A percentile compares a stretch with the other conserved stretches of the same genome.
Evolutionary conservation across 352 stramenopile species (phyloP).

Genomic region (Saprolegnia diclina): DNA sequence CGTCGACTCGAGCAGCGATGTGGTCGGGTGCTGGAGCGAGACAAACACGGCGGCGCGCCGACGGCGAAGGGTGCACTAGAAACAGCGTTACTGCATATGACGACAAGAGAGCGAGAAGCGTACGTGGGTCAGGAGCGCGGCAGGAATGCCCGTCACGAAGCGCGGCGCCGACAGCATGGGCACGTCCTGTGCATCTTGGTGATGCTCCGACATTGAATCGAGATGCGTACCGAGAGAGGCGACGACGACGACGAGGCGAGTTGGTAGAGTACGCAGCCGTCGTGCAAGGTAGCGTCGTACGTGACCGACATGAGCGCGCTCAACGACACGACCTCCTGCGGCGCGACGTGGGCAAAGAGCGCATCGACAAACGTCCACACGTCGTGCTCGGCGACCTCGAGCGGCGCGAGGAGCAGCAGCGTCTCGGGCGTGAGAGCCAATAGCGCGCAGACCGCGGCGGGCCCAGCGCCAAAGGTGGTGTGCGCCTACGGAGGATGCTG

Average conservation of each 20-base stretch:
- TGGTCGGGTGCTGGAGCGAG: neutral
- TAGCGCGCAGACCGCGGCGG: slow-evolving; percentile 16
- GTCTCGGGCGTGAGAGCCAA: slow-evolving; percentile 7
- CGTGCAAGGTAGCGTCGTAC: slow-evolving; percentile 16
- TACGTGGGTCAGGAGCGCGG: slow-evolving; percentile 14
- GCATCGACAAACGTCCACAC: slow-evolving; percentile 10
- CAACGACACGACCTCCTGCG: neutral
- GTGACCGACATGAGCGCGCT: slow-evolving; percentile 20
- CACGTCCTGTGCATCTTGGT: neutral
- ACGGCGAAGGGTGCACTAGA: slow-evolving; percentile 3
- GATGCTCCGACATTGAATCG: no score
- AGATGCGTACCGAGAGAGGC: neutral
- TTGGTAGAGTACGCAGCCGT: neutral
- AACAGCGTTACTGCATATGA: neutral
- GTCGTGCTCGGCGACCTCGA: neutral
- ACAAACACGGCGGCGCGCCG: neutral
- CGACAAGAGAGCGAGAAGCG: neutral
- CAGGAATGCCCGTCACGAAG: slow-evolving; percentile 20
- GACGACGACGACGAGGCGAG: neutral
- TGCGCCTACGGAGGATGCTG: neutral
- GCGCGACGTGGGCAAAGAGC: neutral
- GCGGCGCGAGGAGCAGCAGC: slow-evolving; percentile 3
- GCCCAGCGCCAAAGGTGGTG: neutral
- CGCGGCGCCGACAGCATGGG: slow-evolving; percentile 1
- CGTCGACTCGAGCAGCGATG: neutral